A percentile compares a stretch with the other conserved stretches of the same genome.
Evolutionary conservation across 352 stramenopile genomes (phyloP).

Genomic region (Phytophthora pinifolia): DNA sequence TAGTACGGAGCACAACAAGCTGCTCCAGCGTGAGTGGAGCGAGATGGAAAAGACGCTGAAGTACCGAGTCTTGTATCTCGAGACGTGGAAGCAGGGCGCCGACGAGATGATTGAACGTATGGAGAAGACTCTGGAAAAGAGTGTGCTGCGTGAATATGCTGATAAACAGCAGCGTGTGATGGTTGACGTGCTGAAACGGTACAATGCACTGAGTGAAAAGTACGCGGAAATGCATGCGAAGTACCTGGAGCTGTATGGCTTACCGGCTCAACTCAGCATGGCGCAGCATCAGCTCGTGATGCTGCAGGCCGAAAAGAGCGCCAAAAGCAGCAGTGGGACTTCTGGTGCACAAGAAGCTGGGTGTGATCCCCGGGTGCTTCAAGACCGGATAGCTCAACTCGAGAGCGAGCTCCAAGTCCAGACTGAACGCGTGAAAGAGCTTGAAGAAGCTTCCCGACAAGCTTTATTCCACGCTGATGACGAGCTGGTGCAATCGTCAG

Average conservation of each 20-base stretch:
- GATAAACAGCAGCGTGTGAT: slow-evolving; percentile 44
- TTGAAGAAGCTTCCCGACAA: slow-evolving; percentile 38
- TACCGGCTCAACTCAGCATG: slow-evolving; percentile 45
- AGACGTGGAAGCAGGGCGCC: slow-evolving; percentile 87
- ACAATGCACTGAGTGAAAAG: slow-evolving; percentile 40
- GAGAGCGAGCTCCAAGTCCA: slow-evolving; percentile 49
- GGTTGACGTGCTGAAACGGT: slow-evolving; percentile 36
- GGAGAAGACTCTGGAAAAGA: slow-evolving; percentile 61
- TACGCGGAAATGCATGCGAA: slow-evolving; percentile 48
- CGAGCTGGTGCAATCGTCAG: slow-evolving; percentile 12
- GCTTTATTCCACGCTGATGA: background rate
- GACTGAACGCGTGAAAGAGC: slow-evolving; percentile 40
- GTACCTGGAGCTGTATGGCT: slow-evolving; percentile 51
- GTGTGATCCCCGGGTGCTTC: slow-evolving; percentile 14
- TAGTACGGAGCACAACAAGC: slow-evolving; percentile 29
- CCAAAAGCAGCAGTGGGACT: slow-evolving; percentile 3
- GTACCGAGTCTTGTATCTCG: slow-evolving; percentile 88
- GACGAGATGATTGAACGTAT: slow-evolving; percentile 64
- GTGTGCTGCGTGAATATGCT: slow-evolving; percentile 49
- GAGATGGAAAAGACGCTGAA: slow-evolving; percentile 90
- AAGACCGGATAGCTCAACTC: slow-evolving; percentile 48
- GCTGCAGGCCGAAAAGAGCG: slow-evolving; percentile 38
- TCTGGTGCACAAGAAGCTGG: too few species aligned
- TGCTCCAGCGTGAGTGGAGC: slow-evolving; percentile 75
- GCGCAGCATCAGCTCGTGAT: slow-evolving; percentile 54